Evolutionary conservation across 441 rosid genomes (phyloP), one percentile per base, ranked within the genome.

Genomic region (Bruguiera hainesii): DNA sequence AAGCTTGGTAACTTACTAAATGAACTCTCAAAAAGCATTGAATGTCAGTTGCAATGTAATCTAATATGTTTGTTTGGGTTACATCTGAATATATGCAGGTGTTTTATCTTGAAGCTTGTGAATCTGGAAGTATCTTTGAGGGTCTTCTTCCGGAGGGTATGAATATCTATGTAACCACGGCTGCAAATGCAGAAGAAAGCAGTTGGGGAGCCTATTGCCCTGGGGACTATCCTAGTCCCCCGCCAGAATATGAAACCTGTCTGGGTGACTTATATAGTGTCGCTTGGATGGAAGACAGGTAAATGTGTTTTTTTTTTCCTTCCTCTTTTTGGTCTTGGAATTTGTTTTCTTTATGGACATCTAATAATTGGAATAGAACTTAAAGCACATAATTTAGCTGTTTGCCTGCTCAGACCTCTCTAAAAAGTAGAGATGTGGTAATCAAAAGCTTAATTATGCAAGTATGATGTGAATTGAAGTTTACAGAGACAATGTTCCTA

Each of bases 231-330:
- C 94, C 97, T 61, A 82, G 94, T 67, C 92, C 90, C 75, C 96
- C 95, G 11, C 85, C 87, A 18, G 91, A 95, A 73, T 95, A 86
- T 65, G 89, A 86, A 16, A 95, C 96, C 70, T 95, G 99, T 81
- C 86, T 95, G 82, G 99, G 98, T 67, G 99, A 92, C 85, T 81
- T 95, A 67, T 95, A 91, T 63, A 95, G 99, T 77, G 83, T 90
- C 76, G 88, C 94, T 63, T 90, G 98, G 99, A 94, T 94, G 98
- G 99, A 94, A 81, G 97, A 91, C 67, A 90, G 99, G 99, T 91
- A 82, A 56, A 67, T 53, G 11, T 6, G 37, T 53, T 42, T 46
- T 33, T 6, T 5, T 35, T 61, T 46, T 31, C 26, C 3, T 23
- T 50, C n/a, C 35, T 8, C 37, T 1, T 33, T 33, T 7, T 33